Base-by-base conservation (phyloP, 306 rosid species). In the Lathyrus tuberosus region DNA sequence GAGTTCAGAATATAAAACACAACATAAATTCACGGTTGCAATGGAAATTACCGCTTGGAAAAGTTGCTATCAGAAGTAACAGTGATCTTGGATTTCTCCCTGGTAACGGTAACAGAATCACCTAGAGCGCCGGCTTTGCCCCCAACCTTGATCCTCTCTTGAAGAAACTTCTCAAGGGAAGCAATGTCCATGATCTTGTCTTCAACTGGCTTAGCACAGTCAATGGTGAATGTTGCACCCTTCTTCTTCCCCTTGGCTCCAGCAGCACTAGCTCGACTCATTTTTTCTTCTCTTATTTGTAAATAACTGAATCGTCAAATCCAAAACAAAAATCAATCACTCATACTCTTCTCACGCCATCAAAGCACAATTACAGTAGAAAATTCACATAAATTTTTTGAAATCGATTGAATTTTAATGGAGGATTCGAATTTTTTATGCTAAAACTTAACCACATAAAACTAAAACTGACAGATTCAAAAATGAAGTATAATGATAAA, bases 121-220 rank as follows among this genome's bases (percentile, higher is more conserved):
- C 98, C 97, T 30, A 90, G 96, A 35, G 96, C 98, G 60, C 96
- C 96, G 2, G 99, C 97, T 69, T 94, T 94, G 15, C 97, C 96
- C 30, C 96, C 97, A 3, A 94, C 97, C 82, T 94, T 91, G 70
- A 94, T 91, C 76, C 99, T 83, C 84, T 89, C 99, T 69, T 87
- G 97, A 41, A 94, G 96, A 63, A 94, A 91, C 84, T 94, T 91
- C 82, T 94, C 97, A 0, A 94, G 86, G 1, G 99, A 91, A 2
- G 97, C 97, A 83, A 94, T 83, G 72, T 94, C 99, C 99, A 94
- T 94, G 79, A 94, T 94, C 87, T 91, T 91, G 64, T 94, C 97
- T 62, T 94, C 97, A 33, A 94, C 97, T 4, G 97, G 99, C 84
- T 94, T 91, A 9, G 85, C 80, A 67, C 99, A 94, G 62, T 94